These are phyloP conservation scores for Camellia lanceoleosa DNA, from an alignment of 148 eudicot genomes.

Conservation along the genomic window DNA sequence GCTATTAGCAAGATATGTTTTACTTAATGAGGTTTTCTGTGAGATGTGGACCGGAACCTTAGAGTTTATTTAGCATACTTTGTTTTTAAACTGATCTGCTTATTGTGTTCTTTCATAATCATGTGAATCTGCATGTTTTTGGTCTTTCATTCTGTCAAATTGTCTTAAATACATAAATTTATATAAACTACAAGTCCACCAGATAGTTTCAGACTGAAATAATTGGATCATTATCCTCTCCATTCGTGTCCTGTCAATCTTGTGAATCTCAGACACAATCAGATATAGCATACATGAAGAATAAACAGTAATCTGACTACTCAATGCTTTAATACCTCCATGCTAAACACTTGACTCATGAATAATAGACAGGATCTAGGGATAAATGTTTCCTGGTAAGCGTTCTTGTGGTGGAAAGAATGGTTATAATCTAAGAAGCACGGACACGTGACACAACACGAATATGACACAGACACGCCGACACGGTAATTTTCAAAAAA, in stretches of 20 bases:
- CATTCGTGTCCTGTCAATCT: not conserved
- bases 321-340: not conserved
- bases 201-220: not conserved
- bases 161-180: not conserved
- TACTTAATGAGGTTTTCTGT: not conserved
- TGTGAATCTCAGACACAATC: not conserved
- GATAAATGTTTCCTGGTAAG: not conserved
- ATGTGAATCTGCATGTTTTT: conserved; percentile 4
- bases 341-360: not conserved
- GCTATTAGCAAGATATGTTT: not conserved
- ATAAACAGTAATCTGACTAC: not conserved
- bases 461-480: too few species aligned
- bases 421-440: not conserved
- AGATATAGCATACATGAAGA: not conserved
- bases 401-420: not conserved
- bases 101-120: not conserved
- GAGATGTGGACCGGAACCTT: not conserved
- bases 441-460: too few species aligned
- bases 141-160: not conserved
- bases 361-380: not conserved
- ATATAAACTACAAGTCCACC: not conserved
- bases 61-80: not conserved
- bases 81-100: not conserved
- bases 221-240: not conserved
- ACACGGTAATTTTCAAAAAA: too few species aligned